phyloP scores from a whole-genome alignment of 768 basidiomycete genomes.

The Leccinum sublutescens region DNA sequence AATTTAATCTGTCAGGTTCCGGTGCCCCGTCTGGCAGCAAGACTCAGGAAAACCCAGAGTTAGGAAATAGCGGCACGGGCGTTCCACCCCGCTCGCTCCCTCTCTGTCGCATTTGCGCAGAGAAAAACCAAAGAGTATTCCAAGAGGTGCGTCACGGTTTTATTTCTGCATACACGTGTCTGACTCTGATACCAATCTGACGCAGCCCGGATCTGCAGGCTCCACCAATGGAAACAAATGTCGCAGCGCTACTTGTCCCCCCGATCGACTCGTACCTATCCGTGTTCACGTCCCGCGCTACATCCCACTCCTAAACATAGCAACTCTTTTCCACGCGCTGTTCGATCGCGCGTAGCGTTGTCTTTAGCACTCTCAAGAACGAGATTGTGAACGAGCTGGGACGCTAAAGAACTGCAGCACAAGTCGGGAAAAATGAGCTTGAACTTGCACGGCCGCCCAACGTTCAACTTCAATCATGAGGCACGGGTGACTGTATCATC shows the following conservation, averaged over 20 bases:
- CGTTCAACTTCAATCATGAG: too few relatives aligned
- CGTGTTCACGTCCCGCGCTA: constrained; percentile 94
- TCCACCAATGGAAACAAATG: constrained; percentile 82
- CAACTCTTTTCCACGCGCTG: constrained; percentile 91
- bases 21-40: too few relatives aligned
- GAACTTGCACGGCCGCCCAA: too few relatives aligned
- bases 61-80: too few relatives aligned
- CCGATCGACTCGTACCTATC: constrained; percentile 97
- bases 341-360: constrained; percentile 90
- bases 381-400: constrained; percentile 81
- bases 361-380: constrained; percentile 93
- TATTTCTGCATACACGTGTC: constrained; percentile 35
- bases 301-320: constrained; percentile 68
- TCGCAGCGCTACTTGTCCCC: constrained; percentile 87
- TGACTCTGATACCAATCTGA: not conserved
- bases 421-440: too few relatives aligned
- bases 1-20: too few relatives aligned
- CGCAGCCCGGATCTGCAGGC: constrained; percentile 83
- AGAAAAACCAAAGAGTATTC: constrained; percentile 77
- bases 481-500: too few relatives aligned
- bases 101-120: constrained; percentile 56
- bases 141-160: constrained; percentile 58
- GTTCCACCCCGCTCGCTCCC: too few relatives aligned
- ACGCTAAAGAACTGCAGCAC: too few relatives aligned
- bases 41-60: too few relatives aligned